Evolutionary conservation across 768 basidiomycete genomes (phyloP).

Genomic region (Lentinula edodes): DNA sequence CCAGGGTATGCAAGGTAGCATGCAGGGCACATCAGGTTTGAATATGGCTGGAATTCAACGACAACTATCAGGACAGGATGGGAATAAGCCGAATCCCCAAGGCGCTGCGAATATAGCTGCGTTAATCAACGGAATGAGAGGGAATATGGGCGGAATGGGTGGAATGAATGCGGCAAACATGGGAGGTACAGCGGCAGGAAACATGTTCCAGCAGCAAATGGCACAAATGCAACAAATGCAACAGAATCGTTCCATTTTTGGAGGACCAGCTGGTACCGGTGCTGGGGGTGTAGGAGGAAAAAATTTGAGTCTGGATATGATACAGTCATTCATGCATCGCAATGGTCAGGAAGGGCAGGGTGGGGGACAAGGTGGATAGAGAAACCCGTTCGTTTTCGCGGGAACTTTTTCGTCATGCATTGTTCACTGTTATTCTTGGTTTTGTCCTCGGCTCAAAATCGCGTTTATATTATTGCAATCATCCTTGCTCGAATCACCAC

Average conservation of each 20-base stretch:
- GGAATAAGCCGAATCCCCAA: background rate
- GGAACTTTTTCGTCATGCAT: background rate
- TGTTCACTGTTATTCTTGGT: background rate
- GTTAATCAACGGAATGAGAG: background rate
- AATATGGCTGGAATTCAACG: background rate
- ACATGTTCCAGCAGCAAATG: background rate
- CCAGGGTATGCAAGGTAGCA: background rate
- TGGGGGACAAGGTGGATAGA: background rate
- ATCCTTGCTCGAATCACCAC: too few species aligned
- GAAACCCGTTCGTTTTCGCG: background rate
- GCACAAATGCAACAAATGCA: background rate
- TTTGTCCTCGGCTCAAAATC: background rate
- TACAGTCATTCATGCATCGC: background rate
- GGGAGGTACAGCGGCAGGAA: background rate
- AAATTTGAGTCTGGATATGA: background rate
- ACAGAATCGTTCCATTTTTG: background rate
- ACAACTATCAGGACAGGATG: background rate
- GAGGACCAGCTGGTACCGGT: background rate
- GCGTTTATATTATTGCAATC: background rate
- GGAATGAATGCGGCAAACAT: background rate
- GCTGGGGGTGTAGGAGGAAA: background rate
- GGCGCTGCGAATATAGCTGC: background rate
- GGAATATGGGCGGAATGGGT: conserved; percentile 1
- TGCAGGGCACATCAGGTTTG: background rate
- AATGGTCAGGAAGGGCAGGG: background rate